Base-by-base conservation (phyloP, 768 basidiomycete genomes). In the Austroboletus festivus region DNA sequence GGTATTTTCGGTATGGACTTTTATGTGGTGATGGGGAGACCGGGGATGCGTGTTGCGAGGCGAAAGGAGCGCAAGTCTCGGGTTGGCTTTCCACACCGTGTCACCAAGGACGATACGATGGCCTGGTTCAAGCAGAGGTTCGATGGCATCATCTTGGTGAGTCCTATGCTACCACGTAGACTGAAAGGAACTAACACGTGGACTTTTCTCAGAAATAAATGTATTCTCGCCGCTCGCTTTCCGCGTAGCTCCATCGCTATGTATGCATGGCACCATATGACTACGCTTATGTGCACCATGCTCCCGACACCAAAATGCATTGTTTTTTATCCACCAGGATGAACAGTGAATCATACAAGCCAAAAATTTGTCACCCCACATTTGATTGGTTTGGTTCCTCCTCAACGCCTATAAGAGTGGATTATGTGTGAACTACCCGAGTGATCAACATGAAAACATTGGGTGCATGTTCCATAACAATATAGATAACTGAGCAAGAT, bases 1-100 rank as follows among this genome's bases (percentile, higher is more conserved):
- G 95, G 95, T 83, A 97, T 98, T 72, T 97, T 97, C 68, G 95
- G 95, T 58, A 97, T 97, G 95, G 95, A 99, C 76, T 98, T 99
- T 76, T 94, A 85, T 67, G 88, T 90, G 58, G 92, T 95, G 52
- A 95, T 99, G 93, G 93, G 93, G 59, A 85, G 95, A 61, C 93
- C 94, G 44, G 95, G 95, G 59, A 82, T 77, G 62, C 89, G 94
- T 52, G 90, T 99, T 38, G 85, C 94, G 59, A 82, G 82, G 76
- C 78, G 94, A 75, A 96, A 88, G 77, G 82, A 88, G 72, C 86
- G 85, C 75, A 89, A 81, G 76, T 80, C 90, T 35, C 80, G 86
- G 48, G 73, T 99, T 67, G 95, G 96, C 43, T 87, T 84, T 75
- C 68, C 74, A 49, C 95, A 99, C 78, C 83, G 85, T 52, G 87